phyloP scores from a whole-genome alignment of 768 basidiomycete species.

The Pleurotus citrinopileatus region DNA sequence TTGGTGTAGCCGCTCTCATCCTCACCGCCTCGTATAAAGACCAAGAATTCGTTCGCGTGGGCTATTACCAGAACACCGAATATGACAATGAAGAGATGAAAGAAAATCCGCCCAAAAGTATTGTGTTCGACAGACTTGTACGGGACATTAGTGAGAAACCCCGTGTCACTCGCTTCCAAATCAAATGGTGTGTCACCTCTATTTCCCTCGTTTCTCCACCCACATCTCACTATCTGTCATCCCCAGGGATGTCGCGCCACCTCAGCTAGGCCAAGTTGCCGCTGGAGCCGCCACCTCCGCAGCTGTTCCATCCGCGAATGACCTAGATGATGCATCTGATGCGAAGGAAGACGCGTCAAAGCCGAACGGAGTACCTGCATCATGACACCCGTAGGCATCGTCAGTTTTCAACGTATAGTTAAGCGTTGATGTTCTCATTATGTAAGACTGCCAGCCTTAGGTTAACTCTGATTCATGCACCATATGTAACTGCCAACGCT shows the following conservation, averaged over 20 bases:
- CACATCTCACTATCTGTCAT: background rate
- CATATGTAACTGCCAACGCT: too few relatives aligned
- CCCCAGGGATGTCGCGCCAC: conserved; percentile 71
- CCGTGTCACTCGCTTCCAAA: conserved; percentile 89
- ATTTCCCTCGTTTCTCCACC: background rate
- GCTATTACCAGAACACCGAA: conserved; percentile 99
- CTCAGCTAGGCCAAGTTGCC: conserved; percentile 37
- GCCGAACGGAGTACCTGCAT: conserved; percentile 18
- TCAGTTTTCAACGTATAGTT: too few relatives aligned
- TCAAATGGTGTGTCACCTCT: conserved; percentile 65
- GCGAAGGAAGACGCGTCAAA: conserved; percentile 23
- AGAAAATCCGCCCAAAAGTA: conserved; percentile 61
- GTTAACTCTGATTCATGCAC: too few relatives aligned
- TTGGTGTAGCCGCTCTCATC: conserved; percentile 96
- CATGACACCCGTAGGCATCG: conserved; percentile 18
- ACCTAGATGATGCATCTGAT: conserved; percentile 44
- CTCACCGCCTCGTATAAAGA: conserved; percentile 95
- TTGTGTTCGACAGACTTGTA: conserved; percentile 76
- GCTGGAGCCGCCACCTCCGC: conserved; percentile 71
- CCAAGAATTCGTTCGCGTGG: conserved; percentile 98
- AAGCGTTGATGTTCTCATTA: background rate
- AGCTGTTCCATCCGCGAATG: conserved; percentile 71
- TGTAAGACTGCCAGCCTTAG: background rate
- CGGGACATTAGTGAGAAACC: conserved; percentile 91
- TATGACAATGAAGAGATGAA: conserved; percentile 95